These are phyloP conservation scores for Dothidotthia symphoricarpi DNA, from an alignment of 2,329 filamentous ascomycete species.

Conservation along the genomic window DNA sequence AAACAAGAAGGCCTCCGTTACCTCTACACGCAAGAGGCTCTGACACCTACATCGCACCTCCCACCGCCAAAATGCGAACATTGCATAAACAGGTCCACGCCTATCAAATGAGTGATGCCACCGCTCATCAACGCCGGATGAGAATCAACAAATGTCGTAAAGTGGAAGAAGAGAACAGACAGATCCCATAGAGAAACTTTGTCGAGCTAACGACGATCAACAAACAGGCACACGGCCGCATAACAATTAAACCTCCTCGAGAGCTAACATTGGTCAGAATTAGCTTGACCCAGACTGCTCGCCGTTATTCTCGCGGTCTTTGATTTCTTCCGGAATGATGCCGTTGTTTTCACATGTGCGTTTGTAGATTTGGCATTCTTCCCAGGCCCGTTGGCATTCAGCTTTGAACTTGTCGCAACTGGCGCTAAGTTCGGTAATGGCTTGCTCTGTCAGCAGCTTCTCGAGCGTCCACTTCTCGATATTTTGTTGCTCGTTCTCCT, in stretches of 20 bases:
- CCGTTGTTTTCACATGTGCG: constrained; percentile 43
- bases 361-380: constrained; percentile 78
- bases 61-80: constrained; percentile 11
- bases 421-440: constrained; percentile 80
- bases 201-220: constrained; percentile 1
- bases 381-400: constrained; percentile 74
- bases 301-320: constrained; percentile 41
- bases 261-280: too few relatives aligned
- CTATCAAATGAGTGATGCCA: constrained; percentile 22
- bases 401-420: constrained; percentile 85
- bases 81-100: too few relatives aligned
- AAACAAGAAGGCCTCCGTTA: constrained; percentile 9
- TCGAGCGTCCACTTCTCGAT: constrained; percentile 92
- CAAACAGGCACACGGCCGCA: background rate
- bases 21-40: constrained; percentile 12
- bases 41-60: constrained; percentile 14
- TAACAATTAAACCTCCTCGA: too few relatives aligned
- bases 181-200: background rate
- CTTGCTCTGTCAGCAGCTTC: constrained; percentile 86
- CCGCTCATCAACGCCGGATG: constrained; percentile 20
- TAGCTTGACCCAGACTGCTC: constrained; percentile 39
- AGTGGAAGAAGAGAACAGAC: constrained; percentile 1
- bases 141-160: constrained; percentile 8
- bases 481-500: constrained; percentile 90
- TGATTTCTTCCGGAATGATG: constrained; percentile 43